Evolutionary conservation across 2,329 filamentous ascomycete species (phyloP), one percentile per base, ranked within the genome.

Genomic region (Pseudonectria foliicola): DNA sequence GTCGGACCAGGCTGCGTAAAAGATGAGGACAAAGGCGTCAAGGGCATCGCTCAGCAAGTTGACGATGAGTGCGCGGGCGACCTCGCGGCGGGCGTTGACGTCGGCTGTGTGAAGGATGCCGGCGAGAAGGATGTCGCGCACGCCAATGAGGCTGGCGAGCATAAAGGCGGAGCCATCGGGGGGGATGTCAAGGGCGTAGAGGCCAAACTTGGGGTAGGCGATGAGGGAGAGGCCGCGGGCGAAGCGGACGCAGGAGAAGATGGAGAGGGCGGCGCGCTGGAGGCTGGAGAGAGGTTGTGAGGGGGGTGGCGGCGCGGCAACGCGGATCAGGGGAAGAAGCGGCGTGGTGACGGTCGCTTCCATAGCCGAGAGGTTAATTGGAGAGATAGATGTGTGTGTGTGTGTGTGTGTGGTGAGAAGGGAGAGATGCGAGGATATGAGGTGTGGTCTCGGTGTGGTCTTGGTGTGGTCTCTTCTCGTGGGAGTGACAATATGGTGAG

Each of bases 1-100:
- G 14, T 48, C 44, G 1, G 50, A 50, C 49, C 54, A 56, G 2
- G 55, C 56, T 13, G 54, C 55, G 13, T 54, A 55, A 34, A 60
- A 59, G 31, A 60, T 56, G 34, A 59, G 45, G 26, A 57, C 49
- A 18, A 56, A 58, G 6, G 57, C 53, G 44, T 59, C 56, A 28
- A 56, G 48, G 38, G 54, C 54, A 45, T 60, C 57, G 42, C 53
- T 56, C 14, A 58, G 49, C 5, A 60, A 44, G 27, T 49, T 55
- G 15, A 48, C 44, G 10, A 52, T 49, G 21, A 60, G 43, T 3
- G 56, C 55, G 34, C 57, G 50, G 24, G 49, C 48, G 5, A 54
- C 42, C 31, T 59, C 56, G 31, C 50, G 48, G 27, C 45, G 42
- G 18, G 40, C 44, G 13, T 36, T 4, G 3, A 31, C 36, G 23